Conservation (phyloP, 2,329 filamentous ascomycete species). For the Trichoderma harzianum region DNA sequence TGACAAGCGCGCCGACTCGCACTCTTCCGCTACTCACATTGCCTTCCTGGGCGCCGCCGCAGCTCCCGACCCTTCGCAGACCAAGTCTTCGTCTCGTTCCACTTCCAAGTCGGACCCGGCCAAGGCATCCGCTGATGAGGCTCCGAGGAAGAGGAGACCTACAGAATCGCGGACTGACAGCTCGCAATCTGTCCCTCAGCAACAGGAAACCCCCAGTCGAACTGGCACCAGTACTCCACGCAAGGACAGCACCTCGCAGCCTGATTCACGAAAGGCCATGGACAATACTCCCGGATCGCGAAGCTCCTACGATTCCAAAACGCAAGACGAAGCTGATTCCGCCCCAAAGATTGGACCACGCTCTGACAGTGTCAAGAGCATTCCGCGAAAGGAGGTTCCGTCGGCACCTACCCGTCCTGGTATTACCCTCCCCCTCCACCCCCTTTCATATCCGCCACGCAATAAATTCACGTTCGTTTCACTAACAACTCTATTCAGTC, state of each 20-base stretch:
- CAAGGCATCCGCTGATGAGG: conserved; percentile 54
- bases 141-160: conserved; percentile 61
- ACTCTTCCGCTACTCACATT: conserved; percentile 75
- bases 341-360: conserved; percentile 38
- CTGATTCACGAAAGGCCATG: conserved; percentile 37
- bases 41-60: conserved; percentile 77
- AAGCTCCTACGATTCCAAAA: conserved; percentile 57
- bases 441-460: not conserved
- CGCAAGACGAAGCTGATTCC: conserved; percentile 50
- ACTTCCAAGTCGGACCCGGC: conserved; percentile 41
- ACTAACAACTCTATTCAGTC: conserved; percentile 18
- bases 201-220: conserved; percentile 36
- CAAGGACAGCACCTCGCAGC: conserved; percentile 25
- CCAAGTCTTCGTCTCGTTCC: conserved; percentile 48
- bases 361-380: conserved; percentile 44
- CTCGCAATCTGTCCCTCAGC: conserved; percentile 41
- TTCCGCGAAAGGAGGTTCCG: conserved; percentile 64
- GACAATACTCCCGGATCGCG: conserved; percentile 39
- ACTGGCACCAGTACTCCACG: conserved; percentile 33
- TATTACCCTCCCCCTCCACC: conserved; percentile 28
- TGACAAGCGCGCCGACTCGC: conserved; percentile 49
- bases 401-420: conserved; percentile 39
- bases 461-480: not conserved
- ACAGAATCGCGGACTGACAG: conserved; percentile 40
- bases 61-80: conserved; percentile 48